Evolutionary conservation across 805 yeast species (phyloP).

Genomic region (Starmerella riodocensis): DNA sequence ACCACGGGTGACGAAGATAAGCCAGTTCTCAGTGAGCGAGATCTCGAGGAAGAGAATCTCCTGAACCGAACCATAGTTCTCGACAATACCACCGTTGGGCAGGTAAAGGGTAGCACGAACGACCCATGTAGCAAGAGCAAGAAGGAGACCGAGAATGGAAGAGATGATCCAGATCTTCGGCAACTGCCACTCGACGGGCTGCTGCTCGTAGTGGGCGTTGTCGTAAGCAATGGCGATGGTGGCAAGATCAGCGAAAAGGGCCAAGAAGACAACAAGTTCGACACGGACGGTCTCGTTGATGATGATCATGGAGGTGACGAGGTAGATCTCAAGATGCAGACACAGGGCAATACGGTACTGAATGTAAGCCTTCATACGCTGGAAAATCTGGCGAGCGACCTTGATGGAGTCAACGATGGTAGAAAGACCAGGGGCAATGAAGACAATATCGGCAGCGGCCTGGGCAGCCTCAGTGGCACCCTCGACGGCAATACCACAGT

Average conservation of each 20-base stretch:
- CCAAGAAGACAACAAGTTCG: conserved; percentile 88
- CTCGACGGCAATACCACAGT: conserved; percentile 94
- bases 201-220: conserved; percentile 87
- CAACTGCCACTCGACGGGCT: conserved; percentile 92
- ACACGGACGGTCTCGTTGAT: conserved; percentile 75
- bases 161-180: conserved; percentile 98
- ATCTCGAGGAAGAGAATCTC: conserved; percentile 90
- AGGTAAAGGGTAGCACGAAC: conserved; percentile 87
- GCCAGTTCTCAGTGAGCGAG: conserved; percentile 93
- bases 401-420: conserved; percentile 88
- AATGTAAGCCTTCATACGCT: conserved; percentile 97
- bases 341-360: conserved; percentile 96
- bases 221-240: conserved; percentile 95
- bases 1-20: conserved; percentile 93
- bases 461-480: conserved; percentile 97
- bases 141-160: conserved; percentile 65
- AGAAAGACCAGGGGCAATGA: conserved; percentile 89
- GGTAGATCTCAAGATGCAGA: conserved; percentile 84
- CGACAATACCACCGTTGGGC: conserved; percentile 66
- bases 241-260: conserved; percentile 94
- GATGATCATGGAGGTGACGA: conserved; percentile 92
- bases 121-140: conserved; percentile 91
- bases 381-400: conserved; percentile 95
- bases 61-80: conserved; percentile 89
- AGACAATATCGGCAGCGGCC: conserved; percentile 93